Evolutionary conservation across 2,329 filamentous ascomycete species (phyloP).

Genomic region (Diaporthe destruens): DNA sequence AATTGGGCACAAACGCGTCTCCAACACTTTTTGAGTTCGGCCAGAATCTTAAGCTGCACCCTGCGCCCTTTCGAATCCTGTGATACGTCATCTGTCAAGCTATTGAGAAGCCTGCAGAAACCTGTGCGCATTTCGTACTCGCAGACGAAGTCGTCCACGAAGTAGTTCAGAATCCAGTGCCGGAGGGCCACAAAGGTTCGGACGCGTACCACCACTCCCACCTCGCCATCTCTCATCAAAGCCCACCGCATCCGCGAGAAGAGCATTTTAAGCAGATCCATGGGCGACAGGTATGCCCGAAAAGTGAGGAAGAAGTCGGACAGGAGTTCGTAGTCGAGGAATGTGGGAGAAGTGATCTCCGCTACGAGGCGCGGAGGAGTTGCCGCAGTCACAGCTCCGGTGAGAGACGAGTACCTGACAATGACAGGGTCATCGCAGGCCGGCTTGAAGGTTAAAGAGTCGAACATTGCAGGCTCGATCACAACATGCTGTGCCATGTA

Average conservation of each 20-base stretch:
- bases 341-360: constrained; percentile 95
- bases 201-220: constrained; percentile 93
- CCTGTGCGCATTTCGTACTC: constrained; percentile 79
- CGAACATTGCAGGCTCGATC: constrained; percentile 84
- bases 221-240: constrained; percentile 81
- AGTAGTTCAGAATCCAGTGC: constrained; percentile 99
- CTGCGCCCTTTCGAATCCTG: constrained; percentile 59
- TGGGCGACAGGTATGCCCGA: constrained; percentile 83
- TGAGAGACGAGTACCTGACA: constrained; percentile 81
- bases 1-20: constrained; percentile 88
- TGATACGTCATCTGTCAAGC: constrained; percentile 68
- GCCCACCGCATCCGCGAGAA: constrained; percentile 91
- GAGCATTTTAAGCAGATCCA: constrained; percentile 84
- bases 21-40: constrained; percentile 98
- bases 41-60: constrained; percentile 83
- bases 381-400: constrained; percentile 85
- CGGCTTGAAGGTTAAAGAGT: constrained; percentile 82
- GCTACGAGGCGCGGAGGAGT: constrained; percentile 92
- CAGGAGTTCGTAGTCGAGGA: constrained; percentile 95
- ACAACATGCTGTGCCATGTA: constrained; percentile 63
- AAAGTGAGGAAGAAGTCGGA: constrained; percentile 99
- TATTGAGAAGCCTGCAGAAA: constrained; percentile 87
- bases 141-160: constrained; percentile 90
- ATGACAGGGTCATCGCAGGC: constrained; percentile 82
- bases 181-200: constrained; percentile 94